Base-by-base conservation (phyloP, 495 filamentous ascomycete species). In the Chaetomium cochliodes region DNA sequence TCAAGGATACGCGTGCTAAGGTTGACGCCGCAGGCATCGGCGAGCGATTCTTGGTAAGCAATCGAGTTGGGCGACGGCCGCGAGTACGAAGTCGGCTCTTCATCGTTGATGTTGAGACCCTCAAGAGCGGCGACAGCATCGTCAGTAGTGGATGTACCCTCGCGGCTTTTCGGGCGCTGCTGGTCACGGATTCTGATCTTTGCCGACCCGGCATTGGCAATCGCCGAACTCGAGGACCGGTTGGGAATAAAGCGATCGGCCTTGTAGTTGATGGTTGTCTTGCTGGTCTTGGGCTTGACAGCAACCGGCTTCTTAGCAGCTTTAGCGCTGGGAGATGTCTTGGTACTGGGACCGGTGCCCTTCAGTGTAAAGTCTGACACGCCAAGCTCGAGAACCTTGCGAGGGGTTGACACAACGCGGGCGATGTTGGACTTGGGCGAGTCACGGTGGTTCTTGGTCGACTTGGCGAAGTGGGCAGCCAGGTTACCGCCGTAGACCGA, bases 221-320 rank as follows among this genome's bases (percentile, higher is more conserved):
- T 88, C 51, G 90, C 94, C 50, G 96, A 94, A 79, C 92, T 93
- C 54, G 92, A 91, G 20, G 82, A 81, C 8, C 94, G 87, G 77
- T 96, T 97, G 54, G 94, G 94, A 68, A 98, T 98, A 82, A 97
- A 98, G 50, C 94, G 89, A 72, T 98, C 94, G n/a, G 86, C 92
- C 30, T 87, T 87, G 72, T 96, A 91, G 53, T 86, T 87, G 52
- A 94, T 77, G 0, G 92, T 92, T 2, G 92, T 93, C 84, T 93
- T 96, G 75, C 77, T 78, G 7, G 89, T 77, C 68, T 91, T 87
- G 63, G 87, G 74, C 26, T 90, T 85, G 53, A 86, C 79, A 9
- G 86, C 72, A 23, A 47, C 26, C 8, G 80, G 76, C 74, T 88
- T 88, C 68, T 89, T 85, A 6, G 83, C 69, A 6, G 83, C 69